phyloP scores from a whole-genome alignment of 768 basidiomycete genomes.

The Mycena haematopus region DNA sequence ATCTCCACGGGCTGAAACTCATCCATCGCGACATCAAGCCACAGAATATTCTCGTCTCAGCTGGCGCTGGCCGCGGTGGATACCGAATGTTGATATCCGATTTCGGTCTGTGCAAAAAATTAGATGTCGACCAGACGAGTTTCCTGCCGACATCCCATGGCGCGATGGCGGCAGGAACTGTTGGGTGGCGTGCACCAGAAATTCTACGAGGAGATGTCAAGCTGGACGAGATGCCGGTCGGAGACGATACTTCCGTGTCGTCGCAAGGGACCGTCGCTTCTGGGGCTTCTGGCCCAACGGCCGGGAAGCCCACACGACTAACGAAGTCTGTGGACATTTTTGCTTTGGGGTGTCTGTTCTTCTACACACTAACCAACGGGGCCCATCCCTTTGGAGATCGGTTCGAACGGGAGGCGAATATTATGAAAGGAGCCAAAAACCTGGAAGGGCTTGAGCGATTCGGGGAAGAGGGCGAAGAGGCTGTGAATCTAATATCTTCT shows the following conservation, averaged over 20 bases:
- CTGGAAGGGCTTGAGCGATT: constrained; percentile 76
- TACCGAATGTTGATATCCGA: constrained; percentile 93
- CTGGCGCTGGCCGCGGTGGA: constrained; percentile 58
- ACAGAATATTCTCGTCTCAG: constrained; percentile 92
- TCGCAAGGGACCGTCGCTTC: constrained; percentile 67
- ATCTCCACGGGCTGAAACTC: constrained; percentile 92
- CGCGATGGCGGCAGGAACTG: constrained; percentile 87
- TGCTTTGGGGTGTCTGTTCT: constrained; percentile 94
- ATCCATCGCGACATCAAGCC: constrained; percentile 98
- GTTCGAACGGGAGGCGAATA: constrained; percentile 94
- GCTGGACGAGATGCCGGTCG: constrained; percentile 68
- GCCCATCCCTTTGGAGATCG: constrained; percentile 93
- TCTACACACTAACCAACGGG: constrained; percentile 89
- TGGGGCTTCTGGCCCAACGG: constrained; percentile 39
- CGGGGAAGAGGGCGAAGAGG: constrained; percentile 95
- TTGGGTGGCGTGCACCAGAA: constrained; percentile 98
- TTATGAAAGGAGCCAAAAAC: constrained; percentile 79
- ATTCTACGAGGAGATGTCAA: constrained; percentile 97
- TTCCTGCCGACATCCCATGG: constrained; percentile 94
- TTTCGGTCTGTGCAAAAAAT: constrained; percentile 95
- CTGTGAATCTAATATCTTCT: constrained; percentile 72
- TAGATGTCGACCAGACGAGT: constrained; percentile 95
- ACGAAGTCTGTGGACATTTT: constrained; percentile 98
- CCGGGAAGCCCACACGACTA: constrained; percentile 65
- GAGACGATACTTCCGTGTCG: constrained; percentile 69